Base-by-base conservation (phyloP, 306 rosid genomes). In the Casuarina equisetifolia region DNA sequence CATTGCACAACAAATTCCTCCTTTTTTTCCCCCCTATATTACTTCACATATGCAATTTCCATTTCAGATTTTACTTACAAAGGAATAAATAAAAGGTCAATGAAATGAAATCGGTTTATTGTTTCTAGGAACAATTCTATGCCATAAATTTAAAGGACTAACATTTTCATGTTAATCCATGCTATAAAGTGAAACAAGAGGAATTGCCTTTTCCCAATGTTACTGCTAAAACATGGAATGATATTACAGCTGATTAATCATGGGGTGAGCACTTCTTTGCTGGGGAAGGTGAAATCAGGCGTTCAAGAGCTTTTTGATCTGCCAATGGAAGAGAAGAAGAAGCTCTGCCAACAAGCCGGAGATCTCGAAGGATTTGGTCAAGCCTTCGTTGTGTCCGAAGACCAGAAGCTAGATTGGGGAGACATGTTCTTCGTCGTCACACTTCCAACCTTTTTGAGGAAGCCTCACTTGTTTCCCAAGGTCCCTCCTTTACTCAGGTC, bases 381-480 rank as follows among this genome's bases (percentile, higher is more conserved):
- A 15, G 69, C 12, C 20, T 74, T 69, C 45, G 73, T 69, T 43
- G 16, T 43, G 17, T 45, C 54, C 3, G 73, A 69, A 9, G 73
- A 45, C 36, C 73, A 69, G 17, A 69, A 69, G 39, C 73, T 69
- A 1, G 73, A 69, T 3, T 69, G 53, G 38, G 53, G 0, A 69
- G 38, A 17, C 17, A 4, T 42, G 36, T 48, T 71, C 6, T 44
- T 0, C 42, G 0, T 84, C 25, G 1, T 43, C 25, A 76, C 84
- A 3, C 63, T 82, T 4, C 87, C 91, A n/a, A 11, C 53, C 4
- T 64, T 74, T 16, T 4, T 57, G n/a, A 89, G 91, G 75, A 85
- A 78, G 75, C 88, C 86, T 10, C 85, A 85, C 46, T 35, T 89
- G 55, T 83, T 87, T 66, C 80, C 86, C 45, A 78, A 84, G 3